Percentiles rank a stretch among this genome's conserved stretches.
These are phyloP conservation scores for Trapa incisa DNA, from an alignment of 345 rosid species.

Conservation along the genomic window DNA sequence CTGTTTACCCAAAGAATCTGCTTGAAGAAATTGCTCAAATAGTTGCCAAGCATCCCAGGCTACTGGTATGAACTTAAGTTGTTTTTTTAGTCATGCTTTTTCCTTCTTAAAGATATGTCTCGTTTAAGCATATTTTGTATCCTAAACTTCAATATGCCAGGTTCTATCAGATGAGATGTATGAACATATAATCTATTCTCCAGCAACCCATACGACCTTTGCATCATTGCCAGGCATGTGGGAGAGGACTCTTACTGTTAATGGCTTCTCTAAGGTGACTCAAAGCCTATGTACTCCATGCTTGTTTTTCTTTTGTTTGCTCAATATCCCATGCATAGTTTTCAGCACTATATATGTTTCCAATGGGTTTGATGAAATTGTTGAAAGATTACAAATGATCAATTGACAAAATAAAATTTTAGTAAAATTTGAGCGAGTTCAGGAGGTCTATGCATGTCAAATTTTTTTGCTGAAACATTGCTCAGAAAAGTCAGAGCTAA, in stretches of 20 bases:
- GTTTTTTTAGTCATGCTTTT: neutral
- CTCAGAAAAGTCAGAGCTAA: too few species aligned
- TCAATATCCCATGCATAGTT: too few species aligned
- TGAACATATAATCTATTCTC: constrained; percentile 90
- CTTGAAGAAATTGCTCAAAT: constrained; percentile 83
- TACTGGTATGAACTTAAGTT: constrained; percentile 41
- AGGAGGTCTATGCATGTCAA: too few species aligned
- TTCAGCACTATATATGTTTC: neutral
- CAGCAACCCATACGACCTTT: constrained; percentile 85
- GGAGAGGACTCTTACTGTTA: constrained; percentile 86
- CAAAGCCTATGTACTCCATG: neutral
- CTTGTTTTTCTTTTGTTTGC: neutral
- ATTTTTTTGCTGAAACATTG: too few species aligned
- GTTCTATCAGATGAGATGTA: constrained; percentile 94
- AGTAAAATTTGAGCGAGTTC: too few species aligned
- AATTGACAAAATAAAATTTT: too few species aligned
- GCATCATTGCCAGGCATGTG: constrained; percentile 94
- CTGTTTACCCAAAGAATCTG: constrained; percentile 81
- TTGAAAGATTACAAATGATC: neutral
- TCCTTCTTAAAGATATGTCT: neutral
- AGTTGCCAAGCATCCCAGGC: constrained; percentile 89
- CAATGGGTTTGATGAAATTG: neutral
- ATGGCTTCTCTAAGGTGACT: constrained; percentile 93
- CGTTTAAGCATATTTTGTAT: neutral
- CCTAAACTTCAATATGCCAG: constrained; percentile 16